Evolutionary conservation across 306 rosid species (phyloP), one percentile per base, ranked within the genome.

Genomic region (Vigna mungo): DNA sequence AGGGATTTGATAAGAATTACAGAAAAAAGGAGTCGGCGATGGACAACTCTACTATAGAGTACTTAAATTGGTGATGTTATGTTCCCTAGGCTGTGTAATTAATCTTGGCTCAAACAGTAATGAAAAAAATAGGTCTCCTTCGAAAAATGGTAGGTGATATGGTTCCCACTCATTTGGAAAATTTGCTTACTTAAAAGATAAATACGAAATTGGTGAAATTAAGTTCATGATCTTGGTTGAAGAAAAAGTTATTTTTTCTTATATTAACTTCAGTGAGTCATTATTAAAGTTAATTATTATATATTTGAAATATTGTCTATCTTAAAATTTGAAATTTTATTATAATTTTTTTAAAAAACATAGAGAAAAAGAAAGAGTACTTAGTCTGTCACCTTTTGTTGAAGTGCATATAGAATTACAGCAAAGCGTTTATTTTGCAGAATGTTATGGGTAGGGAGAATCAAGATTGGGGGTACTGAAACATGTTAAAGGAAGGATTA

Each of bases 401-500:
- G 25, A 23, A 23, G 25, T 23, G 25, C 21, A 20, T 20, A 23
- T 25, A 25, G 3, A 25, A 25, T 25, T 25, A 30, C 7, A 62
- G 16, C 14, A 61, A 16, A 18, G 6, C 15, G 4, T 25, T 34
- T 36, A 34, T 62, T 62, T 36, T n/a, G 69, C 48, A 34, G 25
- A 34, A 34, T n/a, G 7, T 32, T 4, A 30, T 27, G 32, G 3
- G 32, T 11, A 20, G 13, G 65, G 11, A 59, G 52, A 68, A 62
- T 86, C 76, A 85, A 54, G 83, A 37, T 6, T 84, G 54, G 0
- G 88, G 60, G 54, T 88, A 91, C 49, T 85, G 71, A 81, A 93
- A 89, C 85, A 88, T 77, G 14, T 44, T 0, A 30, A 88, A 85
- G 0, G 86, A 73, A 1, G 97, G 85, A 78, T 91, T 94, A 75